Conservation (phyloP, 1,284 basidiomycete species). For the Leccinum variabile region DNA sequence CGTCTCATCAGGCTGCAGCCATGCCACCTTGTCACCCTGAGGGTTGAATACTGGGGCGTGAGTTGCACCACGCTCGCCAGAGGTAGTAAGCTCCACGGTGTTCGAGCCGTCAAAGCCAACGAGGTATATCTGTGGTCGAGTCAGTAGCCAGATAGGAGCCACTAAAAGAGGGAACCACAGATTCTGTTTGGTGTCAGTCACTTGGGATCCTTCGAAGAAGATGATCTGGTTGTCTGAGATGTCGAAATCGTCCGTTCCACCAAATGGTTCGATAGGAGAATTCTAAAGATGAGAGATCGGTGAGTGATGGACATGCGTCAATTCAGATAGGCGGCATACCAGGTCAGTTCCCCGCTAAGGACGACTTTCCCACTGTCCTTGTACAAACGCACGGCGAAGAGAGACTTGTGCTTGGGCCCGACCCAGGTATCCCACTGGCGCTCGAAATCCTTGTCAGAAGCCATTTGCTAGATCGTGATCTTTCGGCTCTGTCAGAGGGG, state of each 20-base stretch:
- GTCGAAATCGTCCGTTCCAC: conserved; percentile 75
- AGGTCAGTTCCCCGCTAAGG: conserved; percentile 61
- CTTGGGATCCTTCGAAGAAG: conserved; percentile 81
- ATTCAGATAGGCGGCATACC: conserved; percentile 39
- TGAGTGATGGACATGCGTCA: conserved; percentile 10
- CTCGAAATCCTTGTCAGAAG: conserved; percentile 62
- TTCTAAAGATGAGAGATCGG: conserved; percentile 41
- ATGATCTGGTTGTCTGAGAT: conserved; percentile 67
- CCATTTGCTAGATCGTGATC: no score
- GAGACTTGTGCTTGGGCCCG: conserved; percentile 64
- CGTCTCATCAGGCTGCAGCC: conserved; percentile 84
- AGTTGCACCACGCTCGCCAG: conserved; percentile 81
- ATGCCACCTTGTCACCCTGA: conserved; percentile 73
- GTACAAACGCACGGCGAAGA: conserved; percentile 64
- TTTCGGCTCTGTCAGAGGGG: no score
- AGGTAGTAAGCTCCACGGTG: conserved; percentile 65
- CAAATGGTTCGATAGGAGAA: conserved; percentile 81
- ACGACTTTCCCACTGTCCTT: conserved; percentile 53
- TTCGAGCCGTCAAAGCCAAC: conserved; percentile 50
- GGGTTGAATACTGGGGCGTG: conserved; percentile 67
- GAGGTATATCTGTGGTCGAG: conserved; percentile 57
- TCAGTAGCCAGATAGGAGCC: conserved; percentile 11
- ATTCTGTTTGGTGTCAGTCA: conserved; percentile 81
- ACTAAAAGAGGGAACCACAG: conserved; percentile 37
- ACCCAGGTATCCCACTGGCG: conserved; percentile 92